Percentiles rank a stretch among this genome's conserved stretches.
Evolutionary conservation across 805 yeast species (phyloP).

Genomic region (Ogataea chonburiensis): DNA sequence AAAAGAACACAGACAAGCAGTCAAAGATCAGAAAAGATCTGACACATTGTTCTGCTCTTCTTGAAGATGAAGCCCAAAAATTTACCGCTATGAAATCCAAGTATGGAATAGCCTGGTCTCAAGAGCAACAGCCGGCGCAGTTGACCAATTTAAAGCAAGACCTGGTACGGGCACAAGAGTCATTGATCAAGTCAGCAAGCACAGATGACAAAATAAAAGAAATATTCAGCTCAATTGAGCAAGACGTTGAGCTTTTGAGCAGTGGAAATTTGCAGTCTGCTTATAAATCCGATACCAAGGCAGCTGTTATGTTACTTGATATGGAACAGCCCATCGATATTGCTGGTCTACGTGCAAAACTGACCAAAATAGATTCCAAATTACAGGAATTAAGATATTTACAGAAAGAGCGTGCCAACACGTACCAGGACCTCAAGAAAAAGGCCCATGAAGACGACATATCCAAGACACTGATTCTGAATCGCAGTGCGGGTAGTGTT

Average conservation of each 20-base stretch:
- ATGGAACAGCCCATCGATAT: slow-evolving; percentile 44
- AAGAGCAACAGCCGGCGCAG: slow-evolving; percentile 22
- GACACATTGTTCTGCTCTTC: slow-evolving; percentile 35
- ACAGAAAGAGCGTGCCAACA: slow-evolving; percentile 59
- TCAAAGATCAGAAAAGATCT: slow-evolving; percentile 38
- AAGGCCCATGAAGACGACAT: slow-evolving; percentile 82
- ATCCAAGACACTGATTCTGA: slow-evolving; percentile 67
- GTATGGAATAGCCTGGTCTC: slow-evolving; percentile 38
- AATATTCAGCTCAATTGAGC: slow-evolving; percentile 41
- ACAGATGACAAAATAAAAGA: slow-evolving; percentile 56
- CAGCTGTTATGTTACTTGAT: slow-evolving; percentile 53
- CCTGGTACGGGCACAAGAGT: slow-evolving; percentile 50
- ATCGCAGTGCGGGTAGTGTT: slow-evolving; percentile 44
- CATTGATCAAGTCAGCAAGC: slow-evolving; percentile 58
- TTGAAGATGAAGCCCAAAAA: slow-evolving; percentile 37
- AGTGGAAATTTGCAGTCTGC: slow-evolving; percentile 44
- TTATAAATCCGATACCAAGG: slow-evolving; percentile 19
- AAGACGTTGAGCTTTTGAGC: slow-evolving; percentile 44
- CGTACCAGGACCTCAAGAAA: slow-evolving; percentile 63
- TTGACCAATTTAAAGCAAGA: slow-evolving; percentile 20
- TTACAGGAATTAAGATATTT: slow-evolving; percentile 61
- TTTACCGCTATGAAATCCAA: slow-evolving; percentile 34
- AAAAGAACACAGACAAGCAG: slow-evolving; percentile 33
- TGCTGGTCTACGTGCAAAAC: slow-evolving; percentile 34
- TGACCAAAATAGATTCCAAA: slow-evolving; percentile 53